Base-by-base conservation (phyloP, 495 filamentous ascomycete species). In the Amphirosellinia nigrospora region DNA sequence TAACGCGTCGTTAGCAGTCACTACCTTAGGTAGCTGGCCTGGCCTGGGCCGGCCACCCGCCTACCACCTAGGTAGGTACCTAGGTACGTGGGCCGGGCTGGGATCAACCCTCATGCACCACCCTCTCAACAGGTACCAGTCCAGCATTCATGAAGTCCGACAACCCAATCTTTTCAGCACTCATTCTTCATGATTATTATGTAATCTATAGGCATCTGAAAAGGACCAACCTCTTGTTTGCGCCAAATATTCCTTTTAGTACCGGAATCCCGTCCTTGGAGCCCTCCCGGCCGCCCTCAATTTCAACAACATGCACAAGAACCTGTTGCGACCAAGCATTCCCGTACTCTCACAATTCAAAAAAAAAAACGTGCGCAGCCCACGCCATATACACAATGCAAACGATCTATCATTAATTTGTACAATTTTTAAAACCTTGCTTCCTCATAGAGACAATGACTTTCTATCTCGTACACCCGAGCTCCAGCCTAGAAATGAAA, bases 381-480 rank as follows among this genome's bases (percentile, higher is more conserved):
- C 48, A 15, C 43, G 64, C 56, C 70, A 68, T 65, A 61, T 74
- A 69, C 69, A 72, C 66, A 73, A 73, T 72, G 71, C 73, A 53
- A 53, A 53, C 6, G 26, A 64, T 73, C 62, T 69, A 68, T 71
- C 73, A 68, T 76, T 74, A 76, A 72, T 72, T 62, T 75, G 66
- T 75, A 77, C 75, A 75, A 13, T 53, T 43, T 43, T 53, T 38
- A 13, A n/a, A 63, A 60, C 16, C 23, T 58, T 32, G 32, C 32
- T 19, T 58, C 32, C 11, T 30, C 30, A 52, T 19, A 2, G 58
- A 38, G 13, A 45, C 58, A 43, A 21, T n/a, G 36, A 32, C 46
- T 43, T 55, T 46, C 36, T 26, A 53, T 58, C 68, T 34, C 28
- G 6, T 39, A 16, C 48, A 64, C 48, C 36, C 39, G 48, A 50